phyloP scores from a whole-genome alignment of 2,329 filamentous ascomycete species.

The Scolecobasidium constrictum region DNA sequence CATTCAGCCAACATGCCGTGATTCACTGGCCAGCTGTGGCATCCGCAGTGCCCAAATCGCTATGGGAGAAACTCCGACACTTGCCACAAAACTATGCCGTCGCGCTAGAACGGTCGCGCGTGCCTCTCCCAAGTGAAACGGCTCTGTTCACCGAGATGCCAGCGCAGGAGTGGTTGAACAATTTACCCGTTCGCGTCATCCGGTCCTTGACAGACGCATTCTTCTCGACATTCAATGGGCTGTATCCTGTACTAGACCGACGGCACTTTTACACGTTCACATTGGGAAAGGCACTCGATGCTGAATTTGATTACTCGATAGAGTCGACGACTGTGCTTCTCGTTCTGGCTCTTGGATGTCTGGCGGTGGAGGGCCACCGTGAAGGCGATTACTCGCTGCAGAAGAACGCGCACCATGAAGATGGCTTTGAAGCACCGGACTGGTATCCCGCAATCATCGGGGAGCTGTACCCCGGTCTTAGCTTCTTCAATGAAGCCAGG shows the following conservation, averaged over 20 bases:
- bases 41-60: not conserved
- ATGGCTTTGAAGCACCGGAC: not conserved
- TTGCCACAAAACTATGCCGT: not conserved
- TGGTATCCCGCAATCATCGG: constrained; percentile 38
- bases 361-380: constrained; percentile 40
- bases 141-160: not conserved
- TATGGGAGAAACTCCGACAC: not conserved
- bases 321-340: constrained; percentile 44
- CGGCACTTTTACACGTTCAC: constrained; percentile 36
- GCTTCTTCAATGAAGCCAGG: constrained; percentile 52
- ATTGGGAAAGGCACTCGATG: constrained; percentile 33
- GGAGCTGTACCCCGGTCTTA: constrained; percentile 48
- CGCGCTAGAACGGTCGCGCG: not conserved
- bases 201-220: constrained; percentile 42
- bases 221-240: constrained; percentile 49
- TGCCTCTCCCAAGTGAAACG: not conserved
- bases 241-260: constrained; percentile 49
- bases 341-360: constrained; percentile 48
- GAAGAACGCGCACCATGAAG: constrained; percentile 28
- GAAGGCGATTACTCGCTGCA: constrained; percentile 31
- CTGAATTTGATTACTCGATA: constrained; percentile 39
- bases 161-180: not conserved
- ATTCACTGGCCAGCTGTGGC: not conserved
- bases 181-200: constrained; percentile 24
- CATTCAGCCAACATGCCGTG: not conserved